Evolutionary conservation across 2,329 filamentous ascomycete species (phyloP).

Genomic region (Sporothrix euskadiensis): DNA sequence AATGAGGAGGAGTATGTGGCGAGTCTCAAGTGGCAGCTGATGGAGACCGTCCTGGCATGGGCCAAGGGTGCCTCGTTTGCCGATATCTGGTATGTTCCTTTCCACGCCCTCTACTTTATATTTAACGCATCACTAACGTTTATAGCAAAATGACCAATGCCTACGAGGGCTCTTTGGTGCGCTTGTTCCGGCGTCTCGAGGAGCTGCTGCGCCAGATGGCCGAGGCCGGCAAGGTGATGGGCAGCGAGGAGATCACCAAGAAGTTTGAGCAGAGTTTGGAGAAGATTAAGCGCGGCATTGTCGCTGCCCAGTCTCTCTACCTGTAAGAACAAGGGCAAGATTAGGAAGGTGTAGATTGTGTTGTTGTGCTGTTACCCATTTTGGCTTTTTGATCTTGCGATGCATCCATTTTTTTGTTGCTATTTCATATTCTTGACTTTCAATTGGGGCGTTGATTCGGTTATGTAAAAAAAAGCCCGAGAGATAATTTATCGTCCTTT

Average conservation of each 20-base stretch:
- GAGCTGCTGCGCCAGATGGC: conserved; percentile 94
- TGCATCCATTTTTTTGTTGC: not conserved
- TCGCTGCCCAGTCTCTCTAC: conserved; percentile 91
- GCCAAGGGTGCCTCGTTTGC: conserved; percentile 86
- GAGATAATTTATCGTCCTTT: not conserved
- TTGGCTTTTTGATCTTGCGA: not conserved
- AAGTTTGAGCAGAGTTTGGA: conserved; percentile 86
- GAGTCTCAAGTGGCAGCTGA: conserved; percentile 89
- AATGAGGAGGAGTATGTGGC: conserved; percentile 93
- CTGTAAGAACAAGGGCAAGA: conserved; percentile 53
- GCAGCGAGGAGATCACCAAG: conserved; percentile 85
- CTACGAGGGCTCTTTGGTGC: conserved; percentile 94
- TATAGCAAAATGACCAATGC: conserved; percentile 95
- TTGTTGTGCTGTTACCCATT: not conserved
- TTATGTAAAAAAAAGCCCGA: conserved; percentile 9
- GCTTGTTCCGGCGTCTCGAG: conserved; percentile 91
- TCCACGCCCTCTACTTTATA: not conserved
- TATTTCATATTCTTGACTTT: not conserved
- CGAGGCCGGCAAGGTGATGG: conserved; percentile 96
- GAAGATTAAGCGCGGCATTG: conserved; percentile 90
- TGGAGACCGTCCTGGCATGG: conserved; percentile 96
- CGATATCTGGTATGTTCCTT: conserved; percentile 79
- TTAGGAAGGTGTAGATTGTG: not conserved
- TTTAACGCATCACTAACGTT: conserved; percentile 24
- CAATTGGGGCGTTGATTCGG: conserved; percentile 9